Evolutionary conservation across 495 filamentous ascomycete genomes (phyloP).

Genomic region (Darksidea phi): DNA sequence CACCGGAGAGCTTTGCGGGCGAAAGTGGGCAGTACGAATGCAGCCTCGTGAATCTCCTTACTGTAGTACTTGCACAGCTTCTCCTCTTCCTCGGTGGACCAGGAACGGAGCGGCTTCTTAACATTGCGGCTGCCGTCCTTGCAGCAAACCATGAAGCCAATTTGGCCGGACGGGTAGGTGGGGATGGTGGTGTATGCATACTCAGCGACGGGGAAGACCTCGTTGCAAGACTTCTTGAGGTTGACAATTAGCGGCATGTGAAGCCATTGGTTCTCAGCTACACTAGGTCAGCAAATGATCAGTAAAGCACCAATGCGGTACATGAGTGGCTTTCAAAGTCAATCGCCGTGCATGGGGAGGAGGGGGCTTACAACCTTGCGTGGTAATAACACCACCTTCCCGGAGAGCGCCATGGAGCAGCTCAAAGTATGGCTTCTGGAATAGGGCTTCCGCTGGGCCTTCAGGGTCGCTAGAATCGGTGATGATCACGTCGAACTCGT

Average conservation of each 20-base stretch:
- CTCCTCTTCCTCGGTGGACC: conserved; percentile 83
- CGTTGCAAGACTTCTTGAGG: conserved; percentile 92
- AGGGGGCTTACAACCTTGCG: conserved; percentile 97
- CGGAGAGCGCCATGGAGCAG: conserved; percentile 82
- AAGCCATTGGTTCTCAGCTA: conserved; percentile 99
- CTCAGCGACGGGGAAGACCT: conserved; percentile 96
- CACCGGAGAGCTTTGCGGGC: conserved; percentile 69
- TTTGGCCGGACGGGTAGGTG: conserved; percentile 98
- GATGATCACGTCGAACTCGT: conserved; percentile 99
- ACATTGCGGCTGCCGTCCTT: conserved; percentile 86
- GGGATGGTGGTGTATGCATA: conserved; percentile 99
- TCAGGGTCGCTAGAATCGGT: conserved; percentile 97
- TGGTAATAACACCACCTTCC: conserved; percentile 97
- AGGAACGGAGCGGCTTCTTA: conserved; percentile 73
- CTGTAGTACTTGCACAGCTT: conserved; percentile 95
- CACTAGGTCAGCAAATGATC: conserved; percentile 39
- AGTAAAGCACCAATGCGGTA: conserved; percentile 4
- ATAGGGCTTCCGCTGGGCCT: conserved; percentile 90
- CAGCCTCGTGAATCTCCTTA: conserved; percentile 87
- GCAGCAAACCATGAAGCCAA: conserved; percentile 99
- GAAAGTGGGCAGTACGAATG: conserved; percentile 90
- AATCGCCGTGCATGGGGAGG: conserved; percentile 46
- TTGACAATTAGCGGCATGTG: conserved; percentile 86
- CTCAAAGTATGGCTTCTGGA: conserved; percentile 99
- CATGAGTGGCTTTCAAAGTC: not conserved